phyloP scores from a whole-genome alignment of 2,329 filamentous ascomycete species.

The Cladosporium halotolerans region DNA sequence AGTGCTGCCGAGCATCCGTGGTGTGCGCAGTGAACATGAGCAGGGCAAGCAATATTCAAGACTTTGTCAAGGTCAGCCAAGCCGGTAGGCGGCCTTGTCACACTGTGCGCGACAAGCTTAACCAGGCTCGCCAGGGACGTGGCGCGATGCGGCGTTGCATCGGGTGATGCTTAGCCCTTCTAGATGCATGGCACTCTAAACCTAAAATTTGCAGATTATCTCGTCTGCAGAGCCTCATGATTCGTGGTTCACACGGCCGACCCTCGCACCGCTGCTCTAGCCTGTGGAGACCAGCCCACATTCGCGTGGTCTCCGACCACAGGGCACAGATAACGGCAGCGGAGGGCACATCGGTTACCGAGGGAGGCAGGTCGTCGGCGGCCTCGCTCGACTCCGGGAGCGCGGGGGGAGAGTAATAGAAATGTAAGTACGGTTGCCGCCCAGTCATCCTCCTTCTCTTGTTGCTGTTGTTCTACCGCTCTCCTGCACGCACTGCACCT shows the following conservation, averaged over 20 bases:
- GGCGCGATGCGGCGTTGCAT: constrained; percentile 9
- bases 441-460: constrained; percentile 2
- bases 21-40: neutral
- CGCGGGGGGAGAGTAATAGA: neutral
- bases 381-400: neutral
- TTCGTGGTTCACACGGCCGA: neutral
- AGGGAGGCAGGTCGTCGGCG: constrained; percentile 7
- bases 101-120: neutral
- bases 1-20: neutral
- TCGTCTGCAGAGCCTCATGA: constrained; percentile 4
- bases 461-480: neutral
- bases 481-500: neutral
- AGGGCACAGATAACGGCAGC: constrained; percentile 9
- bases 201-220: constrained; percentile 5
- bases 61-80: constrained; percentile 7
- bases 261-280: neutral
- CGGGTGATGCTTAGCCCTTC: constrained; percentile 6
- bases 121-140: neutral
- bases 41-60: constrained; percentile 7
- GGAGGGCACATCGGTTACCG: constrained; percentile 8
- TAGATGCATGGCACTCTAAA: constrained; percentile 1
- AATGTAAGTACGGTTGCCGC: constrained; percentile 9
- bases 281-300: constrained; percentile 5
- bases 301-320: constrained; percentile 9
- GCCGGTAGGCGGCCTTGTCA: constrained; percentile 3